Evolutionary conservation across 805 yeast species (phyloP), one percentile per base, ranked within the genome.

Genomic region (Vanderwaltozyma verrucispora): DNA sequence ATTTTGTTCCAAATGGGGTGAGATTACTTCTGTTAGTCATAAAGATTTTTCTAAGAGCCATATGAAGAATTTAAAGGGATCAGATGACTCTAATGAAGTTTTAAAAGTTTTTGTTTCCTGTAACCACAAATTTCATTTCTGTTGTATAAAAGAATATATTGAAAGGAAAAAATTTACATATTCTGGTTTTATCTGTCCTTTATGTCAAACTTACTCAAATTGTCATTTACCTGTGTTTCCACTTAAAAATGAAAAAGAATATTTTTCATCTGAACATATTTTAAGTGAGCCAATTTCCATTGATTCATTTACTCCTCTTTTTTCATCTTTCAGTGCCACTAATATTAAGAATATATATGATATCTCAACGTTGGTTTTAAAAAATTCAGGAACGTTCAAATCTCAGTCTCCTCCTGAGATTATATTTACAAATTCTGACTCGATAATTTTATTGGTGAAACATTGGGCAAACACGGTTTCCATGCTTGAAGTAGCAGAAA

Each of bases 81-180:
- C 9, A 7, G 23, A 21, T 21, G 23, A 21, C 9, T 6, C 6
- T 9, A 21, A 21, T 7, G 9, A 21, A 6, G 6, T 7, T 9
- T 21, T 21, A 9, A 51, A 48, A 38, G 62, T 80, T 0, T 67
- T 83, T 10, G 77, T 75, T 39, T 85, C 95, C 27, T 92, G 98
- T 63, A 94, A 95, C 14, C 98, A 92, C 60, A 85, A 92, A 8
- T 80, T 92, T 75, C 98, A 92, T 56, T 77, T 70, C 46, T 66
- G 68, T 15, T 92, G 98, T 58, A 84, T 80, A 54, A 56, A 69
- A 39, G 76, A 78, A 37, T 79, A 74, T 52, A 58, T 76, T 74
- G 42, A 76, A 80, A 27, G 67, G 81, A 56, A 81, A 75, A 42
- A 65, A 44, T 56, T 66, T 3, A 69, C 71, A 10, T 72, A 72